Evolutionary conservation across 1,139 yeast genomes (phyloP).

Genomic region (Waltiozyma solani): DNA sequence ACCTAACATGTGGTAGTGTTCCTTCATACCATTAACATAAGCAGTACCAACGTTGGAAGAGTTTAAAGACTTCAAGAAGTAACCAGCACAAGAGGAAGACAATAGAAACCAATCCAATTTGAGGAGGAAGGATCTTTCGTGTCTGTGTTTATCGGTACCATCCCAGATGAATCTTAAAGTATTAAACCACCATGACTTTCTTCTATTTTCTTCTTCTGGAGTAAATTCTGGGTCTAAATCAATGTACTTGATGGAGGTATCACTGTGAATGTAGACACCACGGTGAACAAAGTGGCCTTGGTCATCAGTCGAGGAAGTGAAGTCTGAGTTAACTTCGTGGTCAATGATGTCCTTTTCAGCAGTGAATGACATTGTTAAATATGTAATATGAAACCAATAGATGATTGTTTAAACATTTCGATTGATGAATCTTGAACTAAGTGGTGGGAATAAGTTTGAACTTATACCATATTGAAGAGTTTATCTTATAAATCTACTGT

Average conservation of each 20-base stretch:
- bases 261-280: no score
- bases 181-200: slow-evolving; percentile 15
- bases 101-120: slow-evolving; percentile 37
- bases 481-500: no score
- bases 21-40: slow-evolving; percentile 54
- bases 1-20: slow-evolving; percentile 38
- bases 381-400: no score
- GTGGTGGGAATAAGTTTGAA: no score
- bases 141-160: slow-evolving; percentile 37
- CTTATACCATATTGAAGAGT: no score
- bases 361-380: no score
- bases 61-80: slow-evolving; percentile 31
- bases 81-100: slow-evolving; percentile 35
- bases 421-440: no score
- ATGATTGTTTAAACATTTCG: no score
- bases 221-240: slow-evolving; percentile 9
- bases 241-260: slow-evolving; percentile 6
- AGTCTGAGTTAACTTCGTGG: no score
- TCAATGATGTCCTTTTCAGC: no score
- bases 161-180: slow-evolving; percentile 22
- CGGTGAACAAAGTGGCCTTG: no score
- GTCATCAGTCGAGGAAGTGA: no score
- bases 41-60: slow-evolving; percentile 39
- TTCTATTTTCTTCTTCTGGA: slow-evolving; percentile 11
- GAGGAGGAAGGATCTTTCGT: slow-evolving; percentile 30